These are phyloP conservation scores for Metschnikowia lochheadii DNA, from an alignment of 805 yeast genomes.

Conservation along the genomic window DNA sequence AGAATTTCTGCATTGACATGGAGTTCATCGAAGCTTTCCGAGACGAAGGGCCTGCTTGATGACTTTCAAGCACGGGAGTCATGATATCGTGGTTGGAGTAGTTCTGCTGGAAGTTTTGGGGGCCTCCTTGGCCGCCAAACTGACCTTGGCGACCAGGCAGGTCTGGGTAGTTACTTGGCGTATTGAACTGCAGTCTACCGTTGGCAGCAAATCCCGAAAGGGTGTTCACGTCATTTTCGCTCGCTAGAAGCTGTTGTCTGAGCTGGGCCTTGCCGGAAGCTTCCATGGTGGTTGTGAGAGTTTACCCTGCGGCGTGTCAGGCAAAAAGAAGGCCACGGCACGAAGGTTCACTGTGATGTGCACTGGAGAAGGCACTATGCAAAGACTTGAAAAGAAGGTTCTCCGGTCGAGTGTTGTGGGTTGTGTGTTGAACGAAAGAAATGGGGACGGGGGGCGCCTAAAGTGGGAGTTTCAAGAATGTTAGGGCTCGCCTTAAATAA, in stretches of 20 bases:
- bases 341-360: background rate
- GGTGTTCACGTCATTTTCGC: slow-evolving; percentile 26
- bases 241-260: slow-evolving; percentile 32
- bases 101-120: background rate
- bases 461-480: background rate
- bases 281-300: slow-evolving; percentile 7
- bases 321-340: background rate
- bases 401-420: background rate
- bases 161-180: slow-evolving; percentile 1
- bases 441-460: background rate
- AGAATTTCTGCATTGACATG: slow-evolving; percentile 36
- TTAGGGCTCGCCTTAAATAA: background rate
- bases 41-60: slow-evolving; percentile 11
- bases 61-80: slow-evolving; percentile 20
- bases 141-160: slow-evolving; percentile 7
- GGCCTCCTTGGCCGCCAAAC: background rate
- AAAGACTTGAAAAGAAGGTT: background rate
- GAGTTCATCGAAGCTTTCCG: slow-evolving; percentile 39
- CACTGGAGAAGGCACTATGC: background rate
- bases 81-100: slow-evolving; percentile 26
- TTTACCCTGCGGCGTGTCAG: background rate
- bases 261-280: slow-evolving; percentile 21
- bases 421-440: background rate
- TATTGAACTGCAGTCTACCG: slow-evolving; percentile 12
- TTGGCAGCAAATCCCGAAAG: slow-evolving; percentile 15